Evolutionary conservation across 352 stramenopile genomes (phyloP), one percentile per base, ranked within the genome.

Genomic region (Globisporangium paddicum): DNA sequence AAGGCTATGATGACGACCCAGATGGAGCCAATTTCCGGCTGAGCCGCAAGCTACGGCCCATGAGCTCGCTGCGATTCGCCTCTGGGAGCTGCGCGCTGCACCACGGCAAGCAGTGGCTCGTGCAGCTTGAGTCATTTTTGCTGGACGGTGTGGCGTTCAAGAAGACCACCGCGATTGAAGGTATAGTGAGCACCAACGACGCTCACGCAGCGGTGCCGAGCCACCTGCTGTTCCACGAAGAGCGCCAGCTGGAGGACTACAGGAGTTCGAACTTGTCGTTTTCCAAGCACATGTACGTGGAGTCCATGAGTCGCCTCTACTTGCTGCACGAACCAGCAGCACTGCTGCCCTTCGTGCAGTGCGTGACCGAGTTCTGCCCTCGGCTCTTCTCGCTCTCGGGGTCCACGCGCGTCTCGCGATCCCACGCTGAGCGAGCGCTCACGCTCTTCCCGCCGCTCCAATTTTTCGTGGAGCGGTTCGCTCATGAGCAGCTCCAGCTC

Each of bases 201-300:
- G 13, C 8, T 23, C 41, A 11, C 2, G 56, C 60, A 0, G 21
- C 26, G 9, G 64, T 75, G 16, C 86, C 86, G 4, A 90, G 75
- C 44, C 78, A 89, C 51, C 66, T 88, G 38, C 60, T 95, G n/a
- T 95, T 95, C 60, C 86, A 95, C 58, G 83, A 79, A 55, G 86
- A 95, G 62, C 79, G 86, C 34, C 53, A 73, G 26, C 66, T 92
- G 19, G 69, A 67, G 2, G 85, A 94, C 59, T 94, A 87, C 63
- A 79, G 79, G 37, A 64, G 77, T 58, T 80, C 74, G 25, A 71
- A 81, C 3, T 89, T 79, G 45, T 89, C 80, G 2, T 91, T 90
- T 50, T 90, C 82, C 38, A 92, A 92, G 66, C 82, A 94, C 69
- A 87, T 94, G 79, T 95, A 95, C 60, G 71, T 95, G 50, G 86